Base-by-base conservation (phyloP, 768 basidiomycete species). In the Trametes meyenii region DNA sequence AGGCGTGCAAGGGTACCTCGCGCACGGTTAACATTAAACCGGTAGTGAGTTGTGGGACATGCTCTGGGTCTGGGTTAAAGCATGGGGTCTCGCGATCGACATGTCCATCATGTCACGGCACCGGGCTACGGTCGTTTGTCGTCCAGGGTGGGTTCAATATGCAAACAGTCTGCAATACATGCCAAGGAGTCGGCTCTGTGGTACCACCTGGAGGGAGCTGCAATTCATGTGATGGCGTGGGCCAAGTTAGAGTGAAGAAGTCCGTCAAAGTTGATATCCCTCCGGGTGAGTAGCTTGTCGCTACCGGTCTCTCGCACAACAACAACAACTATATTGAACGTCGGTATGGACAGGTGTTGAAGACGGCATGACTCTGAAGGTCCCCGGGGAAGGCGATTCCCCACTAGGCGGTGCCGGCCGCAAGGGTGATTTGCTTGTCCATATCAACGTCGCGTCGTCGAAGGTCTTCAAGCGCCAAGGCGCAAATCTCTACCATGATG, bases 81-180 rank as follows among this genome's bases (percentile, higher is more conserved):
- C 75, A 85, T 21, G 96, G 96, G 35, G 86, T 90, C 38, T 90
- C 95, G 76, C 83, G 90, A 67, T 81, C 84, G 51, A 84, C 86
- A 29, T 99, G 97, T 76, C 70, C 77, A 52, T 76, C 87, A 38
- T 99, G 97, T 75, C 82, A 86, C 60, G 97, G 97, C 58, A 82
- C 90, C 23, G 97, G 97, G 46, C 86, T 89, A 38, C 85, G 88
- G 73, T 92, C 94, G 17, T 98, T 92, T 74, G 87, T 93, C 55
- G 84, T 99, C 70, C 88, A 93, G 70, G 89, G 83, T 72, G 97
- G 97, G 17, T 98, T 99, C 85, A 92, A 94, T 72, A 96, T 99
- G 94, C 88, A 94, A 23, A 92, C 87, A 63, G 94, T 94, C 33
- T 99, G 97, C 76, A 79, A 81, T 55, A 72, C 83, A 26, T 99